Percentiles rank a stretch among this genome's conserved stretches.
Conservation (phyloP, 306 rosid species). For the Dicorynia guianensis region DNA sequence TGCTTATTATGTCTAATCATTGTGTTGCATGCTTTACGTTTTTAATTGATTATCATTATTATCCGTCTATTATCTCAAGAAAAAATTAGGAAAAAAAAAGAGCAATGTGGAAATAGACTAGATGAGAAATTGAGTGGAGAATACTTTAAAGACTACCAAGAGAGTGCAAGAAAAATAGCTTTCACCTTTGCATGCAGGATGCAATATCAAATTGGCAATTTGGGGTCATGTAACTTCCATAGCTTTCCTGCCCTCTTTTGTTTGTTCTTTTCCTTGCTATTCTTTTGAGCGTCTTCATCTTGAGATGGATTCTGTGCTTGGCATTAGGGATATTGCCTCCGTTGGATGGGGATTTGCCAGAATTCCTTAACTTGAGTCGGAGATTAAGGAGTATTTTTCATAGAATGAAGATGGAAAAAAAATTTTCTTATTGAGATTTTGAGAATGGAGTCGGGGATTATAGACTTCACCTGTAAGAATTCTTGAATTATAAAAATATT, state of each 20-base stretch:
- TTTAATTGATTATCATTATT: background rate
- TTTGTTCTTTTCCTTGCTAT: background rate
- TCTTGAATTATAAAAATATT: no score
- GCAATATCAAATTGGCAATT: background rate
- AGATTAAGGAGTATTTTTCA: no score
- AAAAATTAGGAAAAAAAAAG: no score
- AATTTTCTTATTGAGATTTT: no score
- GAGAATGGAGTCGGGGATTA: no score
- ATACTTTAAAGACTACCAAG: background rate
- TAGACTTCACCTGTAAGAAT: no score
- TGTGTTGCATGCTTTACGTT: background rate
- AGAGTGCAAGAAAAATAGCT: slow-evolving; percentile 9
- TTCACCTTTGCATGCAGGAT: slow-evolving; percentile 1
- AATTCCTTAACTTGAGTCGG: no score
- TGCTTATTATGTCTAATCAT: background rate
- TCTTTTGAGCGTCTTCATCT: slow-evolving; percentile 16
- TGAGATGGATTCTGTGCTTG: slow-evolving; percentile 14
- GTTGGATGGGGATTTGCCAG: no score
- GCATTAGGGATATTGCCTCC: no score
- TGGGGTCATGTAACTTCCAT: slow-evolving; percentile 28
- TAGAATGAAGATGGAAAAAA: no score
- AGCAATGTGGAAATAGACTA: no score
- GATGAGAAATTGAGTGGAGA: background rate
- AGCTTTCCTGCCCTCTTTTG: slow-evolving; percentile 16
- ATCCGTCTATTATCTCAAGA: no score